phyloP scores from a whole-genome alignment of 2,329 filamentous ascomycete genomes.

The Scedosporium aurantiacum region DNA sequence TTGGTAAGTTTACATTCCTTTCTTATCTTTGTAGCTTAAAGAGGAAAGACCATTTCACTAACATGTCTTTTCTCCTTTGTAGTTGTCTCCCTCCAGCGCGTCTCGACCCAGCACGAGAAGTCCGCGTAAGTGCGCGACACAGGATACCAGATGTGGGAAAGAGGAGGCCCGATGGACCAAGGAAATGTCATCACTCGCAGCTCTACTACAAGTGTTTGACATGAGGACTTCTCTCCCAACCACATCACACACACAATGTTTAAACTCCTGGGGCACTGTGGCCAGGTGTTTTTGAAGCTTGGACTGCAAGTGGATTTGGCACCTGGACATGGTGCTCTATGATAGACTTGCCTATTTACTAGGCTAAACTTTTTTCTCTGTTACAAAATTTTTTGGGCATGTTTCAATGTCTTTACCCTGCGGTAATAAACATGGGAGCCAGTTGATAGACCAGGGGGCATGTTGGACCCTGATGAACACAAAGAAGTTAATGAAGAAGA shows the following conservation, averaged over 20 bases:
- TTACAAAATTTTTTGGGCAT: slow-evolving; percentile 9
- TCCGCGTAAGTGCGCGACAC: slow-evolving; percentile 45
- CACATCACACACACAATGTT: not conserved
- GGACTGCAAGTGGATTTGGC: not conserved
- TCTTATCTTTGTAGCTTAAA: slow-evolving; percentile 1
- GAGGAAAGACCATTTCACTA: slow-evolving; percentile 25
- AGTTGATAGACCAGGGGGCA: slow-evolving; percentile 4
- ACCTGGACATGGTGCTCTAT: not conserved
- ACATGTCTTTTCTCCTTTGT: slow-evolving; percentile 25
- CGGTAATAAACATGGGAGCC: slow-evolving; percentile 5
- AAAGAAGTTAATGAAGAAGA: slow-evolving; percentile 31
- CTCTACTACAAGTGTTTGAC: not conserved
- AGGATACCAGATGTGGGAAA: not conserved
- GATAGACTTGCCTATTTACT: slow-evolving; percentile 25
- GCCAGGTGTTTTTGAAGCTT: not conserved
- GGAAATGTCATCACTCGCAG: not conserved
- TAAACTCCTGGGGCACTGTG: not conserved
- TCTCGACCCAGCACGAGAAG: slow-evolving; percentile 88
- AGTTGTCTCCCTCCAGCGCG: slow-evolving; percentile 83
- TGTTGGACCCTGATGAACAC: not conserved
- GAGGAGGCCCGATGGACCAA: not conserved
- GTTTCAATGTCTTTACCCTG: slow-evolving; percentile 8
- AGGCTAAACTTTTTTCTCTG: slow-evolving; percentile 23
- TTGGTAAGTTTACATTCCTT: slow-evolving; percentile 49
- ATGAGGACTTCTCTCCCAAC: not conserved